phyloP scores from a whole-genome alignment of 805 yeast species.

The Millerozyma acaciae region DNA sequence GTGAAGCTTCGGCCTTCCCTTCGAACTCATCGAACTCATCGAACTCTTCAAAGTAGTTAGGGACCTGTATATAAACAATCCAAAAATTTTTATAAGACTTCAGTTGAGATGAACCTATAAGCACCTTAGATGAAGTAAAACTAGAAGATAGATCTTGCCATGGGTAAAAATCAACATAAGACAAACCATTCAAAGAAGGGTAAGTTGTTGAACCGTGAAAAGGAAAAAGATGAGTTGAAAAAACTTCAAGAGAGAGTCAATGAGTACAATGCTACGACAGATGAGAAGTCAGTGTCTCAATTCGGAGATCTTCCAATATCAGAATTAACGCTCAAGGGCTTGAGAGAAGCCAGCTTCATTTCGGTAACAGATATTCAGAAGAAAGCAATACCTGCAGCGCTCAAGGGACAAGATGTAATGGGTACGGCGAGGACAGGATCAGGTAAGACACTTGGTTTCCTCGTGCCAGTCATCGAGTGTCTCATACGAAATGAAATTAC shows the following conservation, averaged over 20 bases:
- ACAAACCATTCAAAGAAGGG: conserved; percentile 2
- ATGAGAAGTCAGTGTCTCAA: conserved; percentile 31
- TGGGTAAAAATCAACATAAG: conserved; percentile 18
- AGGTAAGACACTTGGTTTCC: conserved; percentile 85
- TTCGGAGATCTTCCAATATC: conserved; percentile 81
- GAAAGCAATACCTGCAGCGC: conserved; percentile 67
- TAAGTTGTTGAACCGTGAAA: conserved; percentile 16
- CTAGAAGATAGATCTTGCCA: conserved; percentile 5
- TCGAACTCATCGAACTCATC: too few species aligned
- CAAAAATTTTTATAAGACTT: conserved; percentile 5
- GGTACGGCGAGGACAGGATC: conserved; percentile 91
- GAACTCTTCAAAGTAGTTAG: too few species aligned
- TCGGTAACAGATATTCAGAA: conserved; percentile 84
- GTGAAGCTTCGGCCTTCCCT: too few species aligned
- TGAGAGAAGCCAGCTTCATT: conserved; percentile 73
- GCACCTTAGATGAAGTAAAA: neutral
- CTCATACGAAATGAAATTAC: conserved; percentile 70
- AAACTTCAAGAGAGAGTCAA: conserved; percentile 49
- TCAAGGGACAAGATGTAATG: conserved; percentile 74
- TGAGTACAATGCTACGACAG: conserved; percentile 46
- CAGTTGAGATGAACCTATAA: conserved; percentile 6
- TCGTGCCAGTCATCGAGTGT: conserved; percentile 74
- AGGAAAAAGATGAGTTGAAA: conserved; percentile 33
- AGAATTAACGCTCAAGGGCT: conserved; percentile 59
- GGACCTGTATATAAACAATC: conserved; percentile 3